Evolutionary conservation across 345 rosid genomes (phyloP).

Genomic region (Eucalyptus pauciflora): DNA sequence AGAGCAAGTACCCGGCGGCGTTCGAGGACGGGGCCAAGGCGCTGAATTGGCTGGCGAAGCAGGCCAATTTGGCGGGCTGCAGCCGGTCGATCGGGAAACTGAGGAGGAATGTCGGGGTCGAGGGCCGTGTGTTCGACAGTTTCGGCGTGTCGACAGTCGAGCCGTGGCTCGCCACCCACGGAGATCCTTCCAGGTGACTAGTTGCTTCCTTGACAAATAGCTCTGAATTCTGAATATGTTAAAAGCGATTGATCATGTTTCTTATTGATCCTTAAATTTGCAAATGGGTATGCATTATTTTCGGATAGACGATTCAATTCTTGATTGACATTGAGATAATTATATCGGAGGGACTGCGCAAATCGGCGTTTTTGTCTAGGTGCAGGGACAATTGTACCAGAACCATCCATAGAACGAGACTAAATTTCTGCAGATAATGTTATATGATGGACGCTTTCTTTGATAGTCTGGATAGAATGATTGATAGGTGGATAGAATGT

Average conservation of each 20-base stretch:
- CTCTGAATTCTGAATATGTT: not conserved
- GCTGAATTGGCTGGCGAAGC: constrained; percentile 74
- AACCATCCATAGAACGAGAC: not conserved
- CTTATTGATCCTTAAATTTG: not conserved
- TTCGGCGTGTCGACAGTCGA: constrained; percentile 79
- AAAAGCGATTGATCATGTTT: not conserved
- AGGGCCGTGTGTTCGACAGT: constrained; percentile 22
- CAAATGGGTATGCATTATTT: not conserved
- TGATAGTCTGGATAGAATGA: not conserved
- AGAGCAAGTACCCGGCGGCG: constrained; percentile 67
- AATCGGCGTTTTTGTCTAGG: not conserved
- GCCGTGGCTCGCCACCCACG: constrained; percentile 96
- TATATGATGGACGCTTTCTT: not conserved
- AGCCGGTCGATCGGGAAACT: constrained; percentile 20
- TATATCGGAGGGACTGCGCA: not conserved
- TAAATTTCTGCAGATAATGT: not conserved
- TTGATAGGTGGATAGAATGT: not conserved
- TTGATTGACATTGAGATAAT: not conserved
- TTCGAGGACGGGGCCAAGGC: constrained; percentile 81
- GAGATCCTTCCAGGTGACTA: constrained; percentile 74
- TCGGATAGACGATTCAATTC: not conserved
- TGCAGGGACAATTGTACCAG: not conserved
- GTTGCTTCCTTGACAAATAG: not conserved
- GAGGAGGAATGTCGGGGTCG: not conserved
- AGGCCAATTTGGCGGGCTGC: constrained; percentile 54